A percentile compares a stretch with the other conserved stretches of the same genome.
Evolutionary conservation across 441 rosid species (phyloP).

Genomic region (Raphanus hybrid): DNA sequence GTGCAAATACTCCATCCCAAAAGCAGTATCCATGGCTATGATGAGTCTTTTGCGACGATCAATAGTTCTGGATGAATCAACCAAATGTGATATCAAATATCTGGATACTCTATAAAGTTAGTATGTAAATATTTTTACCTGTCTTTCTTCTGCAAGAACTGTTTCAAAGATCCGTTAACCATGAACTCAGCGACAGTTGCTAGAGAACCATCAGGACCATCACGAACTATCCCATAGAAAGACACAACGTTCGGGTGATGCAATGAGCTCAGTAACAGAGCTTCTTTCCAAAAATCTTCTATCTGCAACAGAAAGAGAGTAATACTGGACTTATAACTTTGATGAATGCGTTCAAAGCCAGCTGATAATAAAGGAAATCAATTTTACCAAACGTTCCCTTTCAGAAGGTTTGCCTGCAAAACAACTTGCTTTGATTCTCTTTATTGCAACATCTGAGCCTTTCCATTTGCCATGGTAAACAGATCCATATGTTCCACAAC

Average conservation of each 20-base stretch:
- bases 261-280: conserved; percentile 86
- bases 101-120: background rate
- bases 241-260: conserved; percentile 99
- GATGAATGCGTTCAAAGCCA: background rate
- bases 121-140: conserved; percentile 51
- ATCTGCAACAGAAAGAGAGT: conserved; percentile 59
- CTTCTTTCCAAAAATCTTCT: conserved; percentile 99
- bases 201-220: conserved; percentile 96
- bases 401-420: conserved; percentile 96
- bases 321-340: conserved; percentile 3
- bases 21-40: conserved; percentile 98
- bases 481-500: conserved; percentile 93
- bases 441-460: conserved; percentile 96
- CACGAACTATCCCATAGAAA: conserved; percentile 98
- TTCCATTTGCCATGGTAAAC: conserved; percentile 98
- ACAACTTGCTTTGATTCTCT: conserved; percentile 97
- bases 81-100: conserved; percentile 35
- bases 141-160: conserved; percentile 96
- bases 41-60: conserved; percentile 99
- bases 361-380: conserved; percentile 11
- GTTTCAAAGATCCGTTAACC: conserved; percentile 98
- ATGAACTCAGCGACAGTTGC: conserved; percentile 98
- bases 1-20: conserved; percentile 99
- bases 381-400: conserved; percentile 88
- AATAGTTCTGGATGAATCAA: conserved; percentile 38